phyloP scores from a whole-genome alignment of 805 yeast species.

The Kodamaea lidongshanica region DNA sequence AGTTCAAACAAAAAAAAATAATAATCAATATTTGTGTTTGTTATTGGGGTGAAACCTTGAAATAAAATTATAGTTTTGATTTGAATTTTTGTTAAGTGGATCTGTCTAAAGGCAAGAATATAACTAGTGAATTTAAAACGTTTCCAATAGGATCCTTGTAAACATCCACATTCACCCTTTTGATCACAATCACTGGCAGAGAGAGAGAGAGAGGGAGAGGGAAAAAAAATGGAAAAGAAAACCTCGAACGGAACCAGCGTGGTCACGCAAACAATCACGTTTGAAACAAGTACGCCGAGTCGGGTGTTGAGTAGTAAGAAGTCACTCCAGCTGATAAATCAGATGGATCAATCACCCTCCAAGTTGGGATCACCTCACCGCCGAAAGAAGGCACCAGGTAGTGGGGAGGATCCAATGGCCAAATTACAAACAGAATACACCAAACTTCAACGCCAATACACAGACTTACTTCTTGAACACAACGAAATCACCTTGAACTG shows the following conservation, averaged over 20 bases:
- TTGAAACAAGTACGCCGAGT: constrained; percentile 1
- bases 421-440: constrained; percentile 10
- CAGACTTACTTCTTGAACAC: constrained; percentile 27
- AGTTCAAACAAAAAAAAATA: too few relatives aligned
- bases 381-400: constrained; percentile 1
- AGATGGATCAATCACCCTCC: constrained; percentile 6
- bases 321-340: constrained; percentile 9
- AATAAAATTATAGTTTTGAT: too few relatives aligned
- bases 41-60: not conserved
- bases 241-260: constrained; percentile 11
- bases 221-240: constrained; percentile 11
- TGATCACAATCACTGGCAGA: too few relatives aligned
- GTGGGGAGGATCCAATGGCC: constrained; percentile 1
- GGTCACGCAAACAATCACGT: constrained; percentile 8
- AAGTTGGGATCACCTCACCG: constrained; percentile 3
- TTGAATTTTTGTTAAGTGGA: too few relatives aligned
- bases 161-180: too few relatives aligned
- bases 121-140: too few relatives aligned
- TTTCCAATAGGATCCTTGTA: too few relatives aligned
- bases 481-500: constrained; percentile 21
- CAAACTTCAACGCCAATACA: constrained; percentile 20
- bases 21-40: not conserved
- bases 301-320: constrained; percentile 6
- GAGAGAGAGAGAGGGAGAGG: too few relatives aligned
- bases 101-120: too few relatives aligned